Evolutionary conservation across 2,329 filamentous ascomycete genomes (phyloP).

Genomic region (Stromatinia cepivora): DNA sequence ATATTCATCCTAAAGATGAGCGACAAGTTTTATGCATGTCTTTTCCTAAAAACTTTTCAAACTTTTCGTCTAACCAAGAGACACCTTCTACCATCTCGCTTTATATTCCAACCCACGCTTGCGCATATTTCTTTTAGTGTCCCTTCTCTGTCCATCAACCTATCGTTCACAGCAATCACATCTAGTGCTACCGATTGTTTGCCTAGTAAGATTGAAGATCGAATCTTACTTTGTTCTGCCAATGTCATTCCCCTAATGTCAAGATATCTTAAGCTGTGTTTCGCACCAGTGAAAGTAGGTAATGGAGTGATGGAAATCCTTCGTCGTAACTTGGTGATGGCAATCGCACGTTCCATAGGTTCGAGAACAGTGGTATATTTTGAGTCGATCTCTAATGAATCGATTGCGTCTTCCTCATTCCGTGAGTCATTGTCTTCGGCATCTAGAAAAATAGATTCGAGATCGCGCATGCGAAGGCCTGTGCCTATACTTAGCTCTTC

Average conservation of each 20-base stretch:
- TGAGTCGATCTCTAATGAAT: slow-evolving; percentile 10
- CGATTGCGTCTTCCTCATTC: slow-evolving; percentile 10
- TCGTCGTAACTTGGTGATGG: slow-evolving; percentile 29
- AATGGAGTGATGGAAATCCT: slow-evolving; percentile 22
- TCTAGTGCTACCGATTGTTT: slow-evolving; percentile 25
- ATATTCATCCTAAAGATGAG: not conserved
- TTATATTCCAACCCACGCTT: slow-evolving; percentile 24
- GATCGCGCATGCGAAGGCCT: slow-evolving; percentile 25
- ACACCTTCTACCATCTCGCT: slow-evolving; percentile 20
- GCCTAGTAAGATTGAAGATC: slow-evolving; percentile 27
- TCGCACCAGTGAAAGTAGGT: not conserved
- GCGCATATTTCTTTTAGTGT: slow-evolving; percentile 17
- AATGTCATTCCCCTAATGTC: slow-evolving; percentile 25
- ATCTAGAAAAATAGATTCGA: slow-evolving; percentile 29
- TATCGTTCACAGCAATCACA: slow-evolving; percentile 26
- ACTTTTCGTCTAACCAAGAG: slow-evolving; percentile 15
- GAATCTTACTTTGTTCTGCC: slow-evolving; percentile 28
- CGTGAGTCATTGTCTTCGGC: slow-evolving; percentile 1
- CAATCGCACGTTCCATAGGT: slow-evolving; percentile 29
- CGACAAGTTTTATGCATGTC: not conserved
- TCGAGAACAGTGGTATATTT: slow-evolving; percentile 24
- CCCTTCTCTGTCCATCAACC: slow-evolving; percentile 19
- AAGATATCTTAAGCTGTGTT: slow-evolving; percentile 23
- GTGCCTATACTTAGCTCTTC: slow-evolving; percentile 25
- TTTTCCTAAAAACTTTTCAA: not conserved